phyloP scores from a whole-genome alignment of 768 basidiomycete genomes.

The Coprinopsis strossmayeri region DNA sequence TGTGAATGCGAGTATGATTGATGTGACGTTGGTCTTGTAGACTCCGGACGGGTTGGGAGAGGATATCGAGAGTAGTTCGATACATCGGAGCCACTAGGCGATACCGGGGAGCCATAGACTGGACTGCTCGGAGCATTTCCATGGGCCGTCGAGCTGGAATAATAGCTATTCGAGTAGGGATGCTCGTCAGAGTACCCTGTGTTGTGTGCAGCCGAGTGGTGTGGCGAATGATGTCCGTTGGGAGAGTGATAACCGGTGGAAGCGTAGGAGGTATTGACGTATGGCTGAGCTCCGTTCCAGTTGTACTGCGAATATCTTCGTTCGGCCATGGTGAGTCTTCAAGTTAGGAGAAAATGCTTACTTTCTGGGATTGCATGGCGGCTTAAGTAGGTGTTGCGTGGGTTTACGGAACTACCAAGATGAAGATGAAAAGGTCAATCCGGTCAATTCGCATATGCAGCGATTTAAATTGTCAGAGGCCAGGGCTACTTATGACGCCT shows the following conservation, averaged over 20 bases:
- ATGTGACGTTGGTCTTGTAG: slow-evolving; percentile 24
- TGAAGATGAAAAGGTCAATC: slow-evolving; percentile 10
- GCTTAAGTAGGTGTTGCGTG: slow-evolving; percentile 5
- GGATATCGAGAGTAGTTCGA: slow-evolving; percentile 12
- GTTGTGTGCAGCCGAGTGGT: neutral
- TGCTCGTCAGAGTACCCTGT: neutral
- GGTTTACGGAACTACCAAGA: slow-evolving; percentile 10
- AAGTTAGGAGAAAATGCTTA: neutral
- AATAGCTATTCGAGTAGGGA: slow-evolving; percentile 1
- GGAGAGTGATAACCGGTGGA: neutral
- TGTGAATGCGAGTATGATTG: slow-evolving; percentile 31
- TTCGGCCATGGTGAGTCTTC: slow-evolving; percentile 5
- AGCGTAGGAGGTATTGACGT: neutral
- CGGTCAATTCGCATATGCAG: slow-evolving; percentile 11
- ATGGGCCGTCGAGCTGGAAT: slow-evolving; percentile 2
- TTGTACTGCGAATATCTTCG: slow-evolving; percentile 10
- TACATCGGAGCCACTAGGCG: slow-evolving; percentile 7
- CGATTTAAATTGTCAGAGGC: slow-evolving; percentile 13
- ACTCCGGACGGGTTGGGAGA: slow-evolving; percentile 24
- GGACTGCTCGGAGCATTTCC: slow-evolving; percentile 4
- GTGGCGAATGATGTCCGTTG: neutral
- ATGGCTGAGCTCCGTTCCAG: slow-evolving; percentile 4
- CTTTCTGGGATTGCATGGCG: slow-evolving; percentile 3
- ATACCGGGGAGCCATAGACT: slow-evolving; percentile 7
- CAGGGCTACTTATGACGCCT: slow-evolving; percentile 8